Percentiles rank a stretch among this genome's conserved stretches.
Evolutionary conservation across 352 stramenopile species (phyloP).

Genomic region (Phytophthora constricta): DNA sequence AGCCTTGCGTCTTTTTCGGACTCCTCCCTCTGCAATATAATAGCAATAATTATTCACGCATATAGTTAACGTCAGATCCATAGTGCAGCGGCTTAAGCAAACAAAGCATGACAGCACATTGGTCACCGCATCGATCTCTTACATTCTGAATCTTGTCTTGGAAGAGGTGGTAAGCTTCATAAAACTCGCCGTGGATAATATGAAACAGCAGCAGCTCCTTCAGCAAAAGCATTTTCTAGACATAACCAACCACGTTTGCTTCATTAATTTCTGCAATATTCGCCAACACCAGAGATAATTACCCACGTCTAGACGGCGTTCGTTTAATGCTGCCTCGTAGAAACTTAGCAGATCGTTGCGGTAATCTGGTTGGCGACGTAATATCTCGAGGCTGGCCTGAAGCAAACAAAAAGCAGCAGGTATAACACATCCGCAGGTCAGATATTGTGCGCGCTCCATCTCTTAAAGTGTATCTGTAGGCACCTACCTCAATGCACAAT

Average conservation of each 20-base stretch:
- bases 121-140: constrained; percentile 2
- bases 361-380: constrained; percentile 60
- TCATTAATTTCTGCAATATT: neutral
- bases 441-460: neutral
- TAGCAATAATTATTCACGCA: neutral
- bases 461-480: neutral
- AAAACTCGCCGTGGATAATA: constrained; percentile 75
- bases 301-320: constrained; percentile 59
- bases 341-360: constrained; percentile 63
- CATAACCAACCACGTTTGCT: constrained; percentile 6
- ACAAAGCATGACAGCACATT: constrained; percentile 4
- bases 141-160: constrained; percentile 80
- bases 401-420: neutral
- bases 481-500: constrained; percentile 67
- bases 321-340: constrained; percentile 54
- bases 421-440: constrained; percentile 12
- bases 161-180: constrained; percentile 81
- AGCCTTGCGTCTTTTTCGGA: constrained; percentile 64
- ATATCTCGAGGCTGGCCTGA: constrained; percentile 79
- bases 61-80: constrained; percentile 5
- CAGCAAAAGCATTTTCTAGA: constrained; percentile 66
- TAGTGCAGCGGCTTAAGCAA: too few relatives aligned
- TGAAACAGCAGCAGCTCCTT: constrained; percentile 82
- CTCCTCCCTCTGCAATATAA: constrained; percentile 44
- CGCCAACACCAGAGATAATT: neutral